Base-by-base conservation (phyloP, 2,329 filamentous ascomycete genomes). In the Aspergillus luchuensis region DNA sequence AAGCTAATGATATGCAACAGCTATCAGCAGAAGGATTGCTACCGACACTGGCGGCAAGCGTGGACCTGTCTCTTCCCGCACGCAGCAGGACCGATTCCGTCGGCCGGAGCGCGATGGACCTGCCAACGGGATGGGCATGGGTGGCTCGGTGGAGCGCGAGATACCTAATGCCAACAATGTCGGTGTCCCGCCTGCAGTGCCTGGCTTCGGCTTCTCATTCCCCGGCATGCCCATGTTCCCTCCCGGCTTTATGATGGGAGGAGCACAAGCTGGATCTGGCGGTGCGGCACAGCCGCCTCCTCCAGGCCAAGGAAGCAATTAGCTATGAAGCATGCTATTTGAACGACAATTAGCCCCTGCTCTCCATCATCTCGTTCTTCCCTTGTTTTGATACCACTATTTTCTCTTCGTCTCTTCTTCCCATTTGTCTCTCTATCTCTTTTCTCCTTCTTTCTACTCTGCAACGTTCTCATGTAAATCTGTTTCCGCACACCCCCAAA, bases 141-240 rank as follows among this genome's bases (percentile, higher is more conserved):
- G 63, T 4, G 67, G 67, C n/a, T 63, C 66, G 59, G 67, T 67
- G 49, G 75, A 80, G 33, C 72, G 69, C 56, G 76, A 80, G 39
- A 67, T 71, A 15, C 64, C 71, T 54, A 76, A 72, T 60, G 65
- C 69, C 57, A 79, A 74, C 62, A 79, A 79, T 53, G 79, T 84
- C 28, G 82, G 79, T 8, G 82, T 84, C 2, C 79, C 83, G 3
- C 82, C 83, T 13, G 78, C 82, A 6, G 81, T 85, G 5, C 83
- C 83, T 48, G 80, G 81, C 3, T 85, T 85, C 62, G 83, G 82
- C 8, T 85, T 85, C 67, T 81, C 81, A 39, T 80, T 82, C 60
- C 74, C 79, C 10, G 78, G 78, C 17, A 81, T 81, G 77, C 78
- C 79, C 43, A 78, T 80, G 72, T 77, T 82, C 25, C 79, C 79